Percentiles rank a stretch among this genome's conserved stretches.
phyloP scores from a whole-genome alignment of 257 asterid species.

The Forsythia viridissima region DNA sequence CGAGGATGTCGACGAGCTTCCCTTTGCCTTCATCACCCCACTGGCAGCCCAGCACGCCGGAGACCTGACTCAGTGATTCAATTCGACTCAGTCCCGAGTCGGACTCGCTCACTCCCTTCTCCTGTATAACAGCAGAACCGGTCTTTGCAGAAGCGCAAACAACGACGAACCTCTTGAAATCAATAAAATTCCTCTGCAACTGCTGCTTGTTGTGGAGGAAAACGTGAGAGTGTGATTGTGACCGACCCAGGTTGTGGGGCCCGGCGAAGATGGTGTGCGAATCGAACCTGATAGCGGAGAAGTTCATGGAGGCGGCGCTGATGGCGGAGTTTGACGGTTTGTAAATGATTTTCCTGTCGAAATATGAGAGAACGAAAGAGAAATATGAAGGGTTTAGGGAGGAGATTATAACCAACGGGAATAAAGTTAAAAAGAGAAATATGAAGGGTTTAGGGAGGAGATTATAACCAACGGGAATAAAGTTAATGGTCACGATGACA shows the following conservation, averaged over 20 bases:
- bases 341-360: not conserved
- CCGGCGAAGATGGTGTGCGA: conserved; percentile 36
- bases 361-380: no score
- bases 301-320: conserved; percentile 41
- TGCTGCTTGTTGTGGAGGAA: conserved; percentile 27
- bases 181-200: not conserved
- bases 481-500: no score
- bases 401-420: no score
- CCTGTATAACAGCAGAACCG: conserved; percentile 33
- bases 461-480: no score
- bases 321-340: not conserved
- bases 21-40: conserved; percentile 99
- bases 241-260: conserved; percentile 25
- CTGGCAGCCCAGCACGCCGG: conserved; percentile 93
- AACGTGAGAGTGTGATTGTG: conserved; percentile 28
- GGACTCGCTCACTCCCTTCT: conserved; percentile 29
- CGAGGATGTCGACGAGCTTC: conserved; percentile 87
- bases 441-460: no score
- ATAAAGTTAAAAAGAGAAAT: no score
- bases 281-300: conserved; percentile 30
- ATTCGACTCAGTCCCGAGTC: conserved; percentile 50
- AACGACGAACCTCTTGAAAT: conserved; percentile 7
- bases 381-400: no score
- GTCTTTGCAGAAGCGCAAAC: conserved; percentile 40
- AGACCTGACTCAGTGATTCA: conserved; percentile 82